Evolutionary conservation across 2,329 filamentous ascomycete species (phyloP), one percentile per base, ranked within the genome.

Genomic region (Hypoxylon sp.): DNA sequence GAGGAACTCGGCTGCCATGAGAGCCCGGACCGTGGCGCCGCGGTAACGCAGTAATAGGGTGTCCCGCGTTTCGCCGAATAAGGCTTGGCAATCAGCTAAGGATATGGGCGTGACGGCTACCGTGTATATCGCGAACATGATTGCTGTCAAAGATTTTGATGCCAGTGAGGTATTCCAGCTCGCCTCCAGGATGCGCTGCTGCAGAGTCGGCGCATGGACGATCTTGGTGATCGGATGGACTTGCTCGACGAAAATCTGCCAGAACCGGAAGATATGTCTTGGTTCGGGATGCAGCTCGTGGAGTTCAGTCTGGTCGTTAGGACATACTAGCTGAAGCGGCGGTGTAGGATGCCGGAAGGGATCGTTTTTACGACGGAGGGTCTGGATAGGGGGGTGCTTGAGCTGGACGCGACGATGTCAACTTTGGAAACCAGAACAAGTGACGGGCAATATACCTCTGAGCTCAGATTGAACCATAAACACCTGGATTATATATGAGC

Each of bases 171-270:
- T 22, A 22, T 44, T 44, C 40, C 40, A 44, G 27, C 40, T 44
- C 17, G 85, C 86, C 17, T 87, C 82, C 11, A 89, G 81, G 4
- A 90, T 83, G 2, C 81, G 82, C 1, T 74, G 71, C 67, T 90
- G 88, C 0, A 90, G 73, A 1, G 77, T 88, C 0, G 88, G 87
- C 0, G 83, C 82, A 70, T 90, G 88, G 0, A 86, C 85, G 37
- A 90, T 80, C 58, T 88, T 89, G n/a, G 89, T 77, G 2, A 90
- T 70, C 0, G 88, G 88, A 68, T 90, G 82, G 56, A 90, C 83
- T 44, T 88, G 88, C 30, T 89, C 83, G 0, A 90, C 77, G 68
- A 87, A 90, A 0, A 84, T 77, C 73, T 90, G 87, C 87, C 88
- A 90, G 0, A 87, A 77, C 25, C 79, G 75, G 64, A 87, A 84